A percentile compares a stretch with the other conserved stretches of the same genome.
Conservation (phyloP, 805 yeast species). For the Wickerhamiella australiensis region DNA sequence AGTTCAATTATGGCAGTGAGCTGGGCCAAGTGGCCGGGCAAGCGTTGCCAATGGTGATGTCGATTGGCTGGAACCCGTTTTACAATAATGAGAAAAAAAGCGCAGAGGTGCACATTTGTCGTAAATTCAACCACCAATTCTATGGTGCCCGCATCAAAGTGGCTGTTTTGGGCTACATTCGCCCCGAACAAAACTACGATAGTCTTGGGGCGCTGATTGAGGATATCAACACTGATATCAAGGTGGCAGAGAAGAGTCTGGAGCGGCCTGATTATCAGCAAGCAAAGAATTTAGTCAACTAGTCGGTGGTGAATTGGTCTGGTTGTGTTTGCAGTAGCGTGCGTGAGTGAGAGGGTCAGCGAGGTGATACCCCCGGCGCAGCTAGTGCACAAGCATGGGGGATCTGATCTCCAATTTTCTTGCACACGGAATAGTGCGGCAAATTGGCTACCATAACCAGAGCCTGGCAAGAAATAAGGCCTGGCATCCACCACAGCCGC, state of each 20-base stretch:
- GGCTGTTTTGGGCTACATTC: slow-evolving; percentile 69
- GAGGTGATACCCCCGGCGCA: no score
- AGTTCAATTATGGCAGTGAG: slow-evolving; percentile 48
- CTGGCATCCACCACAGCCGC: no score
- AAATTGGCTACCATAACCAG: no score
- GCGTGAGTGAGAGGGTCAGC: not conserved
- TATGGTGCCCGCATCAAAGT: slow-evolving; percentile 72
- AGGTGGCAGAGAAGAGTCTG: slow-evolving; percentile 46
- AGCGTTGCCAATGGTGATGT: slow-evolving; percentile 80
- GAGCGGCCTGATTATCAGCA: slow-evolving; percentile 32
- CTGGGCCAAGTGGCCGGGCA: slow-evolving; percentile 33
- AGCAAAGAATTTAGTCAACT: slow-evolving; percentile 21
- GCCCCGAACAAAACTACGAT: slow-evolving; percentile 83
- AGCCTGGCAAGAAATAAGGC: no score
- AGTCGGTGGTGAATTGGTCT: no score
- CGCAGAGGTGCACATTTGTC: slow-evolving; percentile 74
- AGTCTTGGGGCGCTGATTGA: slow-evolving; percentile 71
- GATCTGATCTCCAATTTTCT: no score
- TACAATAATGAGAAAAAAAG: slow-evolving; percentile 68
- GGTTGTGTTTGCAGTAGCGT: no score
- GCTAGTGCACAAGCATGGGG: no score
- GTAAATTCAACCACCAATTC: slow-evolving; percentile 52
- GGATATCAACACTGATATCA: slow-evolving; percentile 73
- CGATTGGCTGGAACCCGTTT: slow-evolving; percentile 92
- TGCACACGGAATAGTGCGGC: no score